phyloP scores from a whole-genome alignment of 352 stramenopile genomes.

The Pythium vanterpoolii region DNA sequence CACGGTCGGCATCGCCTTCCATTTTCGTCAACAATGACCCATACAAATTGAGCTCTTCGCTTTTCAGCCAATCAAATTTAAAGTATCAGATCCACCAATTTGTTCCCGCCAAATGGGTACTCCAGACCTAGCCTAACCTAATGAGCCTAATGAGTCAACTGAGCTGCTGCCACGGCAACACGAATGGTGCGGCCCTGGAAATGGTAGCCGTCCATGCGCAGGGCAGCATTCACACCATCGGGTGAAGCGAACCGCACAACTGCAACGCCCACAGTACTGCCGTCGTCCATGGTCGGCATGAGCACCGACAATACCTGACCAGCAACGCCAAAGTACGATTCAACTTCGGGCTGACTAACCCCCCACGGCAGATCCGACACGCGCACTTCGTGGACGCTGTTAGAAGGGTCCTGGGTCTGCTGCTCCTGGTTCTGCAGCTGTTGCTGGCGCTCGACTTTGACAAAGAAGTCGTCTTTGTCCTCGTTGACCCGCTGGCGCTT shows the following conservation, averaged over 20 bases:
- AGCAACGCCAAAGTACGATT: slow-evolving; percentile 61
- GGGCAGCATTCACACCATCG: slow-evolving; percentile 47
- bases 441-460: slow-evolving; percentile 46
- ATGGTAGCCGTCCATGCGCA: slow-evolving; percentile 67
- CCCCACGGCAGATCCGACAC: slow-evolving; percentile 68
- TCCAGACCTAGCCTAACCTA: slow-evolving; percentile 2
- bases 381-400: slow-evolving; percentile 42
- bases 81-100: neutral
- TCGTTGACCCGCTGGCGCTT: slow-evolving; percentile 11
- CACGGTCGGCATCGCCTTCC: slow-evolving; percentile 18
- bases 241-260: slow-evolving; percentile 52
- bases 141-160: slow-evolving; percentile 9
- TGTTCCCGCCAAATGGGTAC: slow-evolving; percentile 1
- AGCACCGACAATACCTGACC: slow-evolving; percentile 47
- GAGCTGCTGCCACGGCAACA: slow-evolving; percentile 38
- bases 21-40: neutral
- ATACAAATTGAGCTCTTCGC: slow-evolving; percentile 5
- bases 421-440: slow-evolving; percentile 1
- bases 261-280: slow-evolving; percentile 63
- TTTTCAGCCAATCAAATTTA: slow-evolving; percentile 5
- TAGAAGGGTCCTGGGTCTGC: slow-evolving; percentile 1
- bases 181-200: slow-evolving; percentile 69
- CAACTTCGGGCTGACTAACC: slow-evolving; percentile 42
- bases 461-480: slow-evolving; percentile 22
- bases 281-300: slow-evolving; percentile 66